Evolutionary conservation across 2,329 filamentous ascomycete species (phyloP).

Genomic region (Paraconiothyrium brasiliense): DNA sequence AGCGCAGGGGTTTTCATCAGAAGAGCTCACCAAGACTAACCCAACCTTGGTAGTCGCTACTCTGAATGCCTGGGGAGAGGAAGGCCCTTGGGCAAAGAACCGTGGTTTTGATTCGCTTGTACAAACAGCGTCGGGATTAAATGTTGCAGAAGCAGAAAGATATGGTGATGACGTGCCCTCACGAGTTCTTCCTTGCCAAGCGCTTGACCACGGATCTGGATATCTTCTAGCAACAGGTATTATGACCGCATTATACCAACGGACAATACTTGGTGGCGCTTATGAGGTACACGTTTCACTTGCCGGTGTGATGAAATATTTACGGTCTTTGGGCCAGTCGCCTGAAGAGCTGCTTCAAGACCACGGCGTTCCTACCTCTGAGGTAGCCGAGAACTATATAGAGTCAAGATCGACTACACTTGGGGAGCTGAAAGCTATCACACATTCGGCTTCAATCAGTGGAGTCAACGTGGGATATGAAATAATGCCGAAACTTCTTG

Average conservation of each 20-base stretch:
- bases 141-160: slow-evolving; percentile 63
- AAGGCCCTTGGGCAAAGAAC: slow-evolving; percentile 57
- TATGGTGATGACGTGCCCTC: slow-evolving; percentile 52
- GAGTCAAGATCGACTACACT: slow-evolving; percentile 59
- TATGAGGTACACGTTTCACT: slow-evolving; percentile 66
- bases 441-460: slow-evolving; percentile 59
- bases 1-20: slow-evolving; percentile 52
- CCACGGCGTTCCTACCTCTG: slow-evolving; percentile 41
- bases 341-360: slow-evolving; percentile 54
- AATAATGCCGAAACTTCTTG: slow-evolving; percentile 61
- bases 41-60: slow-evolving; percentile 61
- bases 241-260: slow-evolving; percentile 60
- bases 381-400: slow-evolving; percentile 49
- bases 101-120: slow-evolving; percentile 66
- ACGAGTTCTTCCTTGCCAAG: slow-evolving; percentile 62
- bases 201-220: slow-evolving; percentile 65
- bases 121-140: slow-evolving; percentile 66
- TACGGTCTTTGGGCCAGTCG: slow-evolving; percentile 64
- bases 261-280: slow-evolving; percentile 56
- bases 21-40: slow-evolving; percentile 52
- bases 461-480: slow-evolving; percentile 60
- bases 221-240: slow-evolving; percentile 66
- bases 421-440: slow-evolving; percentile 59
- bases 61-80: slow-evolving; percentile 62
- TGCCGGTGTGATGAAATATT: slow-evolving; percentile 65